Conservation (phyloP, 305 asterid genomes). For the Petunia hybrid region DNA sequence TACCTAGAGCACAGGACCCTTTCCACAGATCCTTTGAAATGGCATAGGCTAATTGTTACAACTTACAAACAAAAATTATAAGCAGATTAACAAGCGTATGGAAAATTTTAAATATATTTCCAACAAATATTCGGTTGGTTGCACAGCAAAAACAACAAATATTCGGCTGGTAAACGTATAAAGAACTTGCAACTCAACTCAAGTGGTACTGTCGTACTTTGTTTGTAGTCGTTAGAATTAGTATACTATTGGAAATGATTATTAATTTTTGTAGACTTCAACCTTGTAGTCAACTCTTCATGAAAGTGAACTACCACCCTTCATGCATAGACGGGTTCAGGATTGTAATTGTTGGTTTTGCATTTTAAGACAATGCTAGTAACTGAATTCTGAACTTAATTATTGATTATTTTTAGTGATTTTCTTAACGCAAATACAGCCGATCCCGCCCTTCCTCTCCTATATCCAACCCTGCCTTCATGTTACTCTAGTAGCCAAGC, state of each 20-base stretch:
- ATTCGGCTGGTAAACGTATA: background rate
- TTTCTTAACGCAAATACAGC: no score
- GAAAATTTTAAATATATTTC: background rate
- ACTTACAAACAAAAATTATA: background rate
- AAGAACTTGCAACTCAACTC: background rate
- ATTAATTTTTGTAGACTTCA: background rate
- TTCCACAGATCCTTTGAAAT: background rate
- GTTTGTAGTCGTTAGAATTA: background rate
- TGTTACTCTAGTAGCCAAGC: background rate
- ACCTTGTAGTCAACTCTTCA: background rate
- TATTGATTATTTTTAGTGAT: background rate
- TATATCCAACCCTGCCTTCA: background rate
- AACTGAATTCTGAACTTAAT: no score
- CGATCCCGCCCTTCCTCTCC: background rate
- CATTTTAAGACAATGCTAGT: no score
- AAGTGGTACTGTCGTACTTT: background rate
- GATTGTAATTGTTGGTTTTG: background rate
- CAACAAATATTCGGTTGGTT: background rate
- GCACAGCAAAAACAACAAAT: background rate
- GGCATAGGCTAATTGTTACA: background rate
- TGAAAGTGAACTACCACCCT: background rate
- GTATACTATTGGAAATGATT: background rate
- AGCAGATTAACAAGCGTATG: background rate
- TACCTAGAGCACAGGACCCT: background rate
- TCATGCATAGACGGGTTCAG: no score